A percentile compares a stretch with the other conserved stretches of the same genome.
Evolutionary conservation across 2,329 filamentous ascomycete genomes (phyloP).

Genomic region (Saccharata proteae): DNA sequence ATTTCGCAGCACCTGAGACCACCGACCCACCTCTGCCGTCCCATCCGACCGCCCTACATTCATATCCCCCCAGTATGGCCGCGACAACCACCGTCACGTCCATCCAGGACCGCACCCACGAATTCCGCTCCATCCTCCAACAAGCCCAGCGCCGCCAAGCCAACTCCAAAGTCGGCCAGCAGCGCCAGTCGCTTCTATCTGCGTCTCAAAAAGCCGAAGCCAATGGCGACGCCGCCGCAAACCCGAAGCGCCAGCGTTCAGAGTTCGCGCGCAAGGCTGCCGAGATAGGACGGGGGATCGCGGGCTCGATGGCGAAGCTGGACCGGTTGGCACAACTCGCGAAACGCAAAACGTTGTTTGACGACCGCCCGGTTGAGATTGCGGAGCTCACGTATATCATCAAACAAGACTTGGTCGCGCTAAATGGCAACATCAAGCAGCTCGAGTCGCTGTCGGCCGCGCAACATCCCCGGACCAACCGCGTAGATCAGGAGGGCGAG

Average conservation of each 20-base stretch:
- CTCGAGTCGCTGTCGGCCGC: conserved; percentile 68
- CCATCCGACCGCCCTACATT: conserved; percentile 4
- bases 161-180: conserved; percentile 61
- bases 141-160: conserved; percentile 74
- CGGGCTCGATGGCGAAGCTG: conserved; percentile 84
- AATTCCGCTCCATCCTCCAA: conserved; percentile 84
- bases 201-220: conserved; percentile 49
- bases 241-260: conserved; percentile 43
- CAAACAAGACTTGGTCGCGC: conserved; percentile 81
- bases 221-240: conserved; percentile 38
- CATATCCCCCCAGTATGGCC: conserved; percentile 1
- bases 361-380: conserved; percentile 92
- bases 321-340: conserved; percentile 88
- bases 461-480: conserved; percentile 50
- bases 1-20: neutral
- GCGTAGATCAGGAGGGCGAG: conserved; percentile 68
- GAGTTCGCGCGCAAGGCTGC: conserved; percentile 90
- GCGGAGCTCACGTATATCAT: conserved; percentile 95
- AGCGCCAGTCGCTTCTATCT: conserved; percentile 68
- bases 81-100: conserved; percentile 46
- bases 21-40: neutral
- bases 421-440: conserved; percentile 77
- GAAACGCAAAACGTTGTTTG: conserved; percentile 93
- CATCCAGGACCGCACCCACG: conserved; percentile 91
- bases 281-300: conserved; percentile 84